phyloP scores from a whole-genome alignment of 257 asterid species.

The Nicotiana noctiflora region DNA sequence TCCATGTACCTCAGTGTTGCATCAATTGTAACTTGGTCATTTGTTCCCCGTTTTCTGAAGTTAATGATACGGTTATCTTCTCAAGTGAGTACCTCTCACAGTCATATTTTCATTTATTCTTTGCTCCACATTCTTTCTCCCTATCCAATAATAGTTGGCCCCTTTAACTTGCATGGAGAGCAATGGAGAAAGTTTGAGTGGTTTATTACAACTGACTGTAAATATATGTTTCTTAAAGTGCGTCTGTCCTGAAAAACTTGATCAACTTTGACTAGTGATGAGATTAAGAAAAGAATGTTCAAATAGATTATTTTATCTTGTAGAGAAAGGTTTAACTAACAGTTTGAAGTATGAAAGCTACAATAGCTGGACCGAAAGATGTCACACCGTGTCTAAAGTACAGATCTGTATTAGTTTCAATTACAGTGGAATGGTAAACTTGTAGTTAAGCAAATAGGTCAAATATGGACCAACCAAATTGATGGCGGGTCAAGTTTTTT shows the following conservation, averaged over 20 bases:
- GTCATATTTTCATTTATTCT: background rate
- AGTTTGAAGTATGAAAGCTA: background rate
- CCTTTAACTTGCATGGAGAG: background rate
- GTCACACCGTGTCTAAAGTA: background rate
- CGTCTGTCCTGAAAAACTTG: background rate
- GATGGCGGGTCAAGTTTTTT: background rate
- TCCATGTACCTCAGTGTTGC: constrained; percentile 62
- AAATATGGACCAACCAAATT: background rate
- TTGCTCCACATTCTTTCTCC: background rate
- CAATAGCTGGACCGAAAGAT: background rate
- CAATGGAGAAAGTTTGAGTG: background rate
- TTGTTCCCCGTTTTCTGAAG: constrained; percentile 80
- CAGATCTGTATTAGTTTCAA: background rate
- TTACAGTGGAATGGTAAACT: background rate
- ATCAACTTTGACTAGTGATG: background rate
- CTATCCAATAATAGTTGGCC: background rate
- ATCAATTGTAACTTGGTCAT: constrained; percentile 70
- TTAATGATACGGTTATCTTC: constrained; percentile 77
- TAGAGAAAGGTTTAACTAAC: background rate
- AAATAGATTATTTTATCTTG: background rate
- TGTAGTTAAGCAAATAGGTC: background rate
- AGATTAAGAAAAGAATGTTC: background rate
- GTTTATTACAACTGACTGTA: background rate
- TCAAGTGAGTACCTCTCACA: constrained; percentile 51
- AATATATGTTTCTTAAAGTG: background rate